Evolutionary conservation across 805 yeast species (phyloP).

Genomic region (Priceomyces medius): DNA sequence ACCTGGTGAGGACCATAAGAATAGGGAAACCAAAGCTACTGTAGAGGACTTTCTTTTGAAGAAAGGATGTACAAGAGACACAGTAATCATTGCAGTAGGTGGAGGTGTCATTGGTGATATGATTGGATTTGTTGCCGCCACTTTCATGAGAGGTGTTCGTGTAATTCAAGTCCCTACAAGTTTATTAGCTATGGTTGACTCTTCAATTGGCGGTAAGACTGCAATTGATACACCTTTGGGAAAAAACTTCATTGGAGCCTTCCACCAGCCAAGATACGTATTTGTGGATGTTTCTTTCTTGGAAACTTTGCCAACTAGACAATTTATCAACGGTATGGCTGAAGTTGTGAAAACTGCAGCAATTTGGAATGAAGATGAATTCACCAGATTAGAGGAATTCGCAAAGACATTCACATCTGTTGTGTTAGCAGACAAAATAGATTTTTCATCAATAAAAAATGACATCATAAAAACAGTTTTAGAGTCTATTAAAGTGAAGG

Average conservation of each 20-base stretch:
- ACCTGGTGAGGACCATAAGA: conserved; percentile 93
- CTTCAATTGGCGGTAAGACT: conserved; percentile 97
- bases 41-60: conserved; percentile 85
- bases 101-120: conserved; percentile 99
- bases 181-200: conserved; percentile 93
- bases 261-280: conserved; percentile 92
- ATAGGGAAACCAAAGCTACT: conserved; percentile 82
- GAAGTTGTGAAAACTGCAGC: conserved; percentile 98
- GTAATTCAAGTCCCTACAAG: conserved; percentile 94
- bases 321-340: conserved; percentile 96
- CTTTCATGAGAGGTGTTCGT: conserved; percentile 97
- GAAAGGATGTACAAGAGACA: conserved; percentile 93
- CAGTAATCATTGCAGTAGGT: conserved; percentile 90
- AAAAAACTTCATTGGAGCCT: conserved; percentile 93
- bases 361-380: conserved; percentile 91
- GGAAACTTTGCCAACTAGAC: conserved; percentile 86
- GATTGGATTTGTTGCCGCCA: conserved; percentile 99
- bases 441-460: conserved; percentile 66
- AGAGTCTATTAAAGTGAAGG: conserved; percentile 87
- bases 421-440: conserved; percentile 43
- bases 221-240: conserved; percentile 97
- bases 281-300: conserved; percentile 86
- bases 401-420: conserved; percentile 69
- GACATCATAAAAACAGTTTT: conserved; percentile 76
- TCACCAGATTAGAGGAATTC: conserved; percentile 76